These are phyloP conservation scores for Blastocladiella emersonii DNA, from an alignment of 371 early-diverging fungal species.

Conservation along the genomic window DNA sequence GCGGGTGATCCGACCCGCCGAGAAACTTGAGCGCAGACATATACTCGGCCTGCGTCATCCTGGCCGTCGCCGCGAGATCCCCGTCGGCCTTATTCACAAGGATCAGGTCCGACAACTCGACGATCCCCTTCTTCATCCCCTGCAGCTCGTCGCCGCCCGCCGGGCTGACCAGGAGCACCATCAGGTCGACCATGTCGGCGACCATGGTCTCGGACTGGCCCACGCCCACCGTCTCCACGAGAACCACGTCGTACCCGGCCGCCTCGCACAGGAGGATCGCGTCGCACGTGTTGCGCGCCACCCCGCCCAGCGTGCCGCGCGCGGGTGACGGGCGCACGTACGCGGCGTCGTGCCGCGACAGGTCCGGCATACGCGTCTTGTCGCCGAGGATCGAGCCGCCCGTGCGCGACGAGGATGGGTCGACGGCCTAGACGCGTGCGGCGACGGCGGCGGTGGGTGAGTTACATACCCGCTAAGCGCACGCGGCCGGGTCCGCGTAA, in stretches of 20 bases:
- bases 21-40: slow-evolving; percentile 45
- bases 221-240: slow-evolving; percentile 72
- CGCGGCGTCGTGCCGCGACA: slow-evolving; percentile 39
- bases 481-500: no score
- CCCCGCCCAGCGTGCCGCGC: slow-evolving; percentile 55
- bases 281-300: slow-evolving; percentile 61
- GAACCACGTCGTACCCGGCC: slow-evolving; percentile 55
- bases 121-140: slow-evolving; percentile 71
- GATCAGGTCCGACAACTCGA: slow-evolving; percentile 61
- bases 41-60: slow-evolving; percentile 46
- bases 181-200: slow-evolving; percentile 71
- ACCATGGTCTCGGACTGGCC: slow-evolving; percentile 73
- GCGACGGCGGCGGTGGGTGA: neutral
- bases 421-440: slow-evolving; percentile 41
- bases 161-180: slow-evolving; percentile 37
- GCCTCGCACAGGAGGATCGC: slow-evolving; percentile 63
- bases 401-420: slow-evolving; percentile 57
- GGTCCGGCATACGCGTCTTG: slow-evolving; percentile 61
- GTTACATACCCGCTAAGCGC: no score
- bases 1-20: slow-evolving; percentile 14
- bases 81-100: slow-evolving; percentile 70
- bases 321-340: slow-evolving; percentile 60
- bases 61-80: slow-evolving; percentile 40
- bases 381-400: slow-evolving; percentile 72
- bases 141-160: slow-evolving; percentile 60